Percentiles rank a stretch among this genome's conserved stretches.
phyloP scores from a whole-genome alignment of 1,139 yeast genomes.

The Taphrina wiesneri region DNA sequence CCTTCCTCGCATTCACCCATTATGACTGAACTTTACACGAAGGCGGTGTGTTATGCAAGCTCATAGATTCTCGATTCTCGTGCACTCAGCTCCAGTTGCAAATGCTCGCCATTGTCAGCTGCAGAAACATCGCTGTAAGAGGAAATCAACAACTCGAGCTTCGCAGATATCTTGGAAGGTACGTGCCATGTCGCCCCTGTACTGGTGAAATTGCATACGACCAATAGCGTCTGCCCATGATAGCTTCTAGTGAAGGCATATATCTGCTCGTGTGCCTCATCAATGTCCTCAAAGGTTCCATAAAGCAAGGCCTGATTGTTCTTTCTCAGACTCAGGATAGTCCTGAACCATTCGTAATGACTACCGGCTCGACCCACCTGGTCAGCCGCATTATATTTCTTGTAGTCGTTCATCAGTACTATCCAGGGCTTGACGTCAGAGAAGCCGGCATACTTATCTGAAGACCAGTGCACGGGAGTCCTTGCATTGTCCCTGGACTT shows the following conservation, averaged over 20 bases:
- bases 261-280: slow-evolving; percentile 23
- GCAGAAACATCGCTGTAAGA: background rate
- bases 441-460: slow-evolving; percentile 52
- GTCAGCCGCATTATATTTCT: slow-evolving; percentile 52
- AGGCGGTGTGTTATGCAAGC: background rate
- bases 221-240: background rate
- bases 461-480: slow-evolving; percentile 61
- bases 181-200: background rate
- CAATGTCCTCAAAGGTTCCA: slow-evolving; percentile 48
- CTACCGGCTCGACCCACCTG: slow-evolving; percentile 55
- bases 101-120: background rate
- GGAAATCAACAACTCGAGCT: background rate
- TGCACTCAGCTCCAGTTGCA: background rate
- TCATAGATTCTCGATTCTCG: slow-evolving; percentile 10
- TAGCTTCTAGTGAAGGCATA: slow-evolving; percentile 26
- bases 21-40: background rate
- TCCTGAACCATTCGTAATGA: slow-evolving; percentile 53
- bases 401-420: slow-evolving; percentile 55
- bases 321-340: slow-evolving; percentile 53
- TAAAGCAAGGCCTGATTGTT: slow-evolving; percentile 49
- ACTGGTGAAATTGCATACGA: slow-evolving; percentile 23
- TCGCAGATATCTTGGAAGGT: background rate
- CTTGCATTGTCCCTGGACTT: slow-evolving; percentile 55
- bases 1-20: no score
- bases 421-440: slow-evolving; percentile 58